Percentiles rank a stretch among this genome's conserved stretches.
Evolutionary conservation across 495 filamentous ascomycete genomes (phyloP).

Genomic region (Hypoxylon lienhwacheense): DNA sequence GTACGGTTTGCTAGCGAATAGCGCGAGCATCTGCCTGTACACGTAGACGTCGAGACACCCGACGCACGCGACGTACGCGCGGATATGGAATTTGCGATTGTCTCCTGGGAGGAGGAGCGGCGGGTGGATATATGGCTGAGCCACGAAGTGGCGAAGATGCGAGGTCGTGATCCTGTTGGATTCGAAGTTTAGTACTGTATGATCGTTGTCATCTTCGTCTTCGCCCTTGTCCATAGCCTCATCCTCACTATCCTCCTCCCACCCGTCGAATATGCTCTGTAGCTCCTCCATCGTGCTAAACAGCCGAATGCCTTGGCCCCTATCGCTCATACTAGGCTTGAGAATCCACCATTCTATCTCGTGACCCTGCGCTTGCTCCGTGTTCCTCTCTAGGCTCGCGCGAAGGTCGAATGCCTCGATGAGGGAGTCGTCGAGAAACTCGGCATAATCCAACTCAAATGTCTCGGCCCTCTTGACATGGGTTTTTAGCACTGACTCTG

Average conservation of each 20-base stretch:
- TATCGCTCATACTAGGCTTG: conserved; percentile 96
- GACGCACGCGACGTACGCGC: conserved; percentile 81
- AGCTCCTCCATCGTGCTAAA: conserved; percentile 83
- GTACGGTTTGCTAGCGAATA: conserved; percentile 80
- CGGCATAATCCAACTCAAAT: conserved; percentile 94
- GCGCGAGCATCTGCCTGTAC: conserved; percentile 85
- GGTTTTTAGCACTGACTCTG: conserved; percentile 63
- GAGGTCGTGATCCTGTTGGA: conserved; percentile 68
- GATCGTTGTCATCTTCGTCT: conserved; percentile 17
- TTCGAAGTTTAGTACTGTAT: conserved; percentile 3
- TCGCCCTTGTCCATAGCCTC: conserved; percentile 50
- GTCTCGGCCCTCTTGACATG: conserved; percentile 74
- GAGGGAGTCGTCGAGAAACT: conserved; percentile 92
- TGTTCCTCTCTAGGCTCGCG: conserved; percentile 72
- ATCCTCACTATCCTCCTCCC: conserved; percentile 72
- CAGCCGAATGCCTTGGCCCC: conserved; percentile 87
- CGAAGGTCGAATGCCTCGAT: conserved; percentile 84
- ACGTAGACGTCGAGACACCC: conserved; percentile 82
- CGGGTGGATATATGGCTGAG: conserved; percentile 91
- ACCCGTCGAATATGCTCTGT: conserved; percentile 81
- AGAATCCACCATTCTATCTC: conserved; percentile 95
- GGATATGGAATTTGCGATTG: conserved; percentile 90
- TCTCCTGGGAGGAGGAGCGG: conserved; percentile 73
- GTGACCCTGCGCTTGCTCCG: conserved; percentile 33
- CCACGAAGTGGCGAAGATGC: conserved; percentile 93